phyloP scores from a whole-genome alignment of 768 basidiomycete genomes.

The Lentinula raphanica region DNA sequence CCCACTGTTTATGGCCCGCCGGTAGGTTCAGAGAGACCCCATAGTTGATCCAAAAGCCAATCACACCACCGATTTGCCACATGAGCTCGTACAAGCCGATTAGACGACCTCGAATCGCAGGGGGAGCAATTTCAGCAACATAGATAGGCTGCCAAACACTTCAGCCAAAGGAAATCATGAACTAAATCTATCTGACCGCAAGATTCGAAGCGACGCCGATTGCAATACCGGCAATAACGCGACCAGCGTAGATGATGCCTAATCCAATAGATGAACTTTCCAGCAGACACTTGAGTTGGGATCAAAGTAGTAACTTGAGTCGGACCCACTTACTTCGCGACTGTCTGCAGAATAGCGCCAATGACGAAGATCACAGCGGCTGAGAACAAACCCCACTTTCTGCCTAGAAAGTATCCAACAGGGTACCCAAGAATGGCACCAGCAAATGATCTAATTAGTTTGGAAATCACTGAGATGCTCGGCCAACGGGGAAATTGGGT shows the following conservation, averaged over 20 bases:
- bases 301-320: background rate
- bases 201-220: slow-evolving; percentile 34
- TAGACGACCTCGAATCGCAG: slow-evolving; percentile 40
- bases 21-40: slow-evolving; percentile 26
- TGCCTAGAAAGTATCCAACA: slow-evolving; percentile 33
- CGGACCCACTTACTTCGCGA: slow-evolving; percentile 20
- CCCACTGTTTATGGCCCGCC: slow-evolving; percentile 28
- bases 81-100: slow-evolving; percentile 45
- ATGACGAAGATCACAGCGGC: slow-evolving; percentile 32
- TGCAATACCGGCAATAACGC: slow-evolving; percentile 35
- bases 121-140: slow-evolving; percentile 40
- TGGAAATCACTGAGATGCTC: background rate
- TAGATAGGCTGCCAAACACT: slow-evolving; percentile 26
- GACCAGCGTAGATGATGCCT: slow-evolving; percentile 36
- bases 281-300: too few relatives aligned
- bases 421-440: slow-evolving; percentile 33
- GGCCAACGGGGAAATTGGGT: background rate
- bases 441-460: slow-evolving; percentile 30
- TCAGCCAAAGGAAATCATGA: background rate
- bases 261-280: slow-evolving; percentile 26
- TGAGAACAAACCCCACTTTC: slow-evolving; percentile 28
- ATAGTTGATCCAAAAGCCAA: slow-evolving; percentile 28
- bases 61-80: slow-evolving; percentile 43
- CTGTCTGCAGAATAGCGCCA: slow-evolving; percentile 33
- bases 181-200: slow-evolving; percentile 18